Percentiles rank a stretch among this genome's conserved stretches.
Conservation (phyloP, 2,329 filamentous ascomycete genomes). For the Alternaria dauci region DNA sequence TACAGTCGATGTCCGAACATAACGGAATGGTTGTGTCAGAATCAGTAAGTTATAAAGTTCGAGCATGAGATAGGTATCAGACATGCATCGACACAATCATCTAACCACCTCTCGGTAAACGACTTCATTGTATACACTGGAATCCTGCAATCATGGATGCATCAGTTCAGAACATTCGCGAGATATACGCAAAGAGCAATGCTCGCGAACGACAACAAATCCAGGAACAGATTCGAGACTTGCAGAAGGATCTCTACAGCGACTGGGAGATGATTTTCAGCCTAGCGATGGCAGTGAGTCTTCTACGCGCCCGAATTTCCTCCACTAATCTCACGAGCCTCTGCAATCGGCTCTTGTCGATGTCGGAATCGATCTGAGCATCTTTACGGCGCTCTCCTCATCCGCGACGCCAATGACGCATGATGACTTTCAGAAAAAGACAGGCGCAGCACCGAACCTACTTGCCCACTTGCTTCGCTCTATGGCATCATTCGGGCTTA, state of each 20-base stretch:
- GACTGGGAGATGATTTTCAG: slow-evolving; percentile 36
- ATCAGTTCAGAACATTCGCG: slow-evolving; percentile 30
- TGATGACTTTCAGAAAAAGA: slow-evolving; percentile 29
- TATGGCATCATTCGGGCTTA: slow-evolving; percentile 37
- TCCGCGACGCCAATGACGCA: slow-evolving; percentile 19
- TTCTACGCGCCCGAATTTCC: background rate
- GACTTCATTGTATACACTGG: background rate
- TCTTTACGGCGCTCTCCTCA: background rate
- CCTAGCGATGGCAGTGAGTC: slow-evolving; percentile 1
- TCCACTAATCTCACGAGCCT: background rate
- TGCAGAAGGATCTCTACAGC: slow-evolving; percentile 36
- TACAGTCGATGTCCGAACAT: background rate
- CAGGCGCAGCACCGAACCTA: slow-evolving; percentile 36
- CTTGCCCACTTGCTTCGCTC: slow-evolving; percentile 46
- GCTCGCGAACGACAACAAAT: slow-evolving; percentile 31
- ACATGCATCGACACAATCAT: background rate
- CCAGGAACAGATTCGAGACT: slow-evolving; percentile 36
- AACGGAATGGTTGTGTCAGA: too few species aligned
- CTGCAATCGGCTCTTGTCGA: background rate
- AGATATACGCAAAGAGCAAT: slow-evolving; percentile 26
- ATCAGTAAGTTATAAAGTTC: background rate
- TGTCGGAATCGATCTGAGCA: background rate
- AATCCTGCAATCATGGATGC: slow-evolving; percentile 28
- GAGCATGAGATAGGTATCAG: background rate
- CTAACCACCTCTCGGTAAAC: background rate